Percentiles rank a stretch among this genome's conserved stretches.
Evolutionary conservation across 257 asterid genomes (phyloP).

Genomic region (Misopates orontium): DNA sequence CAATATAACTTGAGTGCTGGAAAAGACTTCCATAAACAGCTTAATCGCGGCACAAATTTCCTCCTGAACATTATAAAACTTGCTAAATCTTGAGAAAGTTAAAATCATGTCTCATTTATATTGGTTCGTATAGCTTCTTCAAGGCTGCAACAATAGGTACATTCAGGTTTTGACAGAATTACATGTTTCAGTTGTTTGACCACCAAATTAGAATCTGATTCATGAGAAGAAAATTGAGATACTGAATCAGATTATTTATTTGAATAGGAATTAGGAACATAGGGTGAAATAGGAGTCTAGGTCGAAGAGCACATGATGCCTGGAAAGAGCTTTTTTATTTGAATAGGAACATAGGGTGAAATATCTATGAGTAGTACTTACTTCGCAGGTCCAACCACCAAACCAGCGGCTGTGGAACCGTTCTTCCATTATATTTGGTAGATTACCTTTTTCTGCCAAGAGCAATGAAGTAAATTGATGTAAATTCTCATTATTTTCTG

Average conservation of each 20-base stretch:
- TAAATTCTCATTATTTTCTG: conserved; percentile 22
- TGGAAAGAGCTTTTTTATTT: conserved; percentile 8
- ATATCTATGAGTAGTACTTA: conserved; percentile 31
- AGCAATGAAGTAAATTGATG: conserved; percentile 23
- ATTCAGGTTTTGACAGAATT: conserved; percentile 5
- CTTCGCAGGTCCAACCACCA: conserved; percentile 78
- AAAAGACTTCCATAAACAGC: not conserved
- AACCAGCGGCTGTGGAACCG: conserved; percentile 71
- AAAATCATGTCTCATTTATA: not conserved
- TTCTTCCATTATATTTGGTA: conserved; percentile 34
- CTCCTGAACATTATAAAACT: not conserved
- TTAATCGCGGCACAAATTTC: conserved; percentile 6
- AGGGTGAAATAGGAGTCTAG: too few species aligned
- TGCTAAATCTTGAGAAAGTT: not conserved
- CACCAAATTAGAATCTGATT: not conserved
- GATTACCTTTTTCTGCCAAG: conserved; percentile 40
- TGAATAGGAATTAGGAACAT: too few species aligned
- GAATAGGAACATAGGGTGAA: conserved; percentile 14
- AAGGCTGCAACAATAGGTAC: conserved; percentile 2
- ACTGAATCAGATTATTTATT: conserved; percentile 14
- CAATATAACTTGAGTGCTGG: not conserved
- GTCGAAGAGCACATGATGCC: conserved; percentile 19
- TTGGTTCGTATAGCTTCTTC: not conserved
- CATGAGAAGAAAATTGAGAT: not conserved
- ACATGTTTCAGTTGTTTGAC: conserved; percentile 10